Percentiles rank a stretch among this genome's conserved stretches.
These are phyloP conservation scores for Ensete glaucum DNA, from an alignment of 176 grass and related monocot genomes.

Conservation along the genomic window DNA sequence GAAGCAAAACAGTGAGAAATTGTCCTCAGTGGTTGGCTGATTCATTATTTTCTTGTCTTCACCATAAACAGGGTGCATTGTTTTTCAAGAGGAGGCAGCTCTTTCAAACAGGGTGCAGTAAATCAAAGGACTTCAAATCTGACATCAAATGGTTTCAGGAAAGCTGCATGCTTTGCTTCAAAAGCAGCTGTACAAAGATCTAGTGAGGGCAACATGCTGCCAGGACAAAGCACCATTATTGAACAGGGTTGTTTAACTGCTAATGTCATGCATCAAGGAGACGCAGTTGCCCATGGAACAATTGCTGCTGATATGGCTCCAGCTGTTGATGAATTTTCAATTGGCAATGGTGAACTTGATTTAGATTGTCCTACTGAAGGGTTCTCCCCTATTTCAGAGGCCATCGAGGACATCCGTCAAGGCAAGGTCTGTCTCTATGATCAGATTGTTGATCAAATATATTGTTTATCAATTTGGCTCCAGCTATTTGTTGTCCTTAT, in stretches of 20 bases:
- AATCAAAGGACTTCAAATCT: conserved; percentile 4
- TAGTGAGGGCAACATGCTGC: conserved; percentile 13
- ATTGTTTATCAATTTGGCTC: background rate
- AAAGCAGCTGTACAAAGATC: conserved; percentile 26
- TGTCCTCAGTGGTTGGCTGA: background rate
- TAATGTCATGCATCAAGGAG: conserved; percentile 26
- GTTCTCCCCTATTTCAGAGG: conserved; percentile 79
- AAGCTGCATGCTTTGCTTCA: conserved; percentile 7
- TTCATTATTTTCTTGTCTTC: background rate
- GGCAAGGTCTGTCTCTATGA: conserved; percentile 44
- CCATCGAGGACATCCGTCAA: conserved; percentile 81
- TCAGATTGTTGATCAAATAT: background rate
- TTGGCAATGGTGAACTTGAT: conserved; percentile 55
- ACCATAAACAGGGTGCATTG: conserved; percentile 7
- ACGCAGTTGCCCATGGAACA: conserved; percentile 25
- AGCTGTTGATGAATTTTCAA: conserved; percentile 44
- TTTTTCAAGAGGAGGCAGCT: conserved; percentile 8
- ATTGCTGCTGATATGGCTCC: conserved; percentile 53
- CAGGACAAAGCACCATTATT: conserved; percentile 24
- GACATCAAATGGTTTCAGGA: conserved; percentile 13
- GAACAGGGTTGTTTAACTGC: conserved; percentile 20
- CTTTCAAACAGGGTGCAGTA: conserved; percentile 13
- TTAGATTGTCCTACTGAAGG: conserved; percentile 71
- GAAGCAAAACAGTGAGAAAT: background rate
- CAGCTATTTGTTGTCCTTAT: background rate